Evolutionary conservation across 2,329 filamentous ascomycete genomes (phyloP), one percentile per base, ranked within the genome.

Genomic region (Cladophialophora psammophila): DNA sequence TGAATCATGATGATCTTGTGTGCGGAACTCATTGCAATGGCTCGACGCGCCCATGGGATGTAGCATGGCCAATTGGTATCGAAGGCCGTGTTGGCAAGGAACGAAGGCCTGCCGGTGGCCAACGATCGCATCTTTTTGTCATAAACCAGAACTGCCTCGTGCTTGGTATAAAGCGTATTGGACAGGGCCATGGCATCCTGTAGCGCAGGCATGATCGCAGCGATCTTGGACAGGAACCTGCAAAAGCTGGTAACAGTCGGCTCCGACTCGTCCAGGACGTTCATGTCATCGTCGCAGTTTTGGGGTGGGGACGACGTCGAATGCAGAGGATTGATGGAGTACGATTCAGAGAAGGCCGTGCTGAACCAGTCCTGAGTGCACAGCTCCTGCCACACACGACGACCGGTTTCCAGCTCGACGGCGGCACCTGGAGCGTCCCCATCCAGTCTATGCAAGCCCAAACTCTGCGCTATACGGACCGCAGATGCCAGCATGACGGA

Each of bases 381-480:
- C 2, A 81, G 72, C 20, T 78, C 74, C 54, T 72, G 74, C 80
- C 80, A 82, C 0, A 77, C 71, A n/a, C 79, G 73, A 12, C 79
- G 76, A 6, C 78, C 79, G 13, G 78, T 76, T 56, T 82, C 80
- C 6, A 67, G 65, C 15, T 72, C 69, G 6, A 76, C 58, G 1
- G 71, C 42, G 26, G 69, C 53, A 4, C 71, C 68, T n/a, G 69
- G 57, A 5, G 71, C 55, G 1, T 74, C 71, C 7, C 74, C 62
- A 0, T 69, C 72, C 2, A 83, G 72, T 15, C 78, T 74, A 62
- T 85, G 82, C 6, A 85, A 72, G 0, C 80, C 82, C 0, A 85
- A 74, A 0, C 80, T 79, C 70, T 83, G 81, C 3, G 81, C 82
- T 48, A 85, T 83, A 3, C 81, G 76, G 8, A 81, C 74, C 0